These are phyloP conservation scores for Suhomyces coccinellae DNA, from an alignment of 1,139 yeast species.

Conservation along the genomic window DNA sequence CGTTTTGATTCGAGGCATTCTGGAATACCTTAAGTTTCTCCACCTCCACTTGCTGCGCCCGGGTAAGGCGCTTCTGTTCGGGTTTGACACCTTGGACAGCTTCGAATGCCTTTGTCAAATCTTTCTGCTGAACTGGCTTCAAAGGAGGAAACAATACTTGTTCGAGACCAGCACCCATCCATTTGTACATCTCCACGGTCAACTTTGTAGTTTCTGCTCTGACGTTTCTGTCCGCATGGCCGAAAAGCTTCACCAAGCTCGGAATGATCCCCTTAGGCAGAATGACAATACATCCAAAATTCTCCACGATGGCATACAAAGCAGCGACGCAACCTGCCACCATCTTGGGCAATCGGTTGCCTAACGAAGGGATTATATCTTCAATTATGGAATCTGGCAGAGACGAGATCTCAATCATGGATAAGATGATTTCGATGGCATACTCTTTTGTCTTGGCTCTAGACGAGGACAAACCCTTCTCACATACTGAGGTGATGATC, in stretches of 20 bases:
- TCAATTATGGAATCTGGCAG: slow-evolving; percentile 68
- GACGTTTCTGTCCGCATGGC: slow-evolving; percentile 85
- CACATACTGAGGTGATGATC: slow-evolving; percentile 63
- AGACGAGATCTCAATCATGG: slow-evolving; percentile 62
- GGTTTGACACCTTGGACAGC: slow-evolving; percentile 46
- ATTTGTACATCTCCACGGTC: slow-evolving; percentile 68
- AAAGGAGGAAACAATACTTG: slow-evolving; percentile 63
- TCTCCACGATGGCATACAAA: slow-evolving; percentile 53
- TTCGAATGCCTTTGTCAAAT: slow-evolving; percentile 68
- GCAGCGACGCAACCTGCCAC: slow-evolving; percentile 69
- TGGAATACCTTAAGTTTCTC: slow-evolving; percentile 15
- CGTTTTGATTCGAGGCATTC: slow-evolving; percentile 18
- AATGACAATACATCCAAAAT: slow-evolving; percentile 73
- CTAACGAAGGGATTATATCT: slow-evolving; percentile 59
- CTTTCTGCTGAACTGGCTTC: slow-evolving; percentile 92
- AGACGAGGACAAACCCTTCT: slow-evolving; percentile 75
- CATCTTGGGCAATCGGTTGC: slow-evolving; percentile 73
- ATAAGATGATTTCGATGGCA: slow-evolving; percentile 60
- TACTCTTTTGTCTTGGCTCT: slow-evolving; percentile 74
- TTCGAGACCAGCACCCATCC: slow-evolving; percentile 72
- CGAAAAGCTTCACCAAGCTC: slow-evolving; percentile 66
- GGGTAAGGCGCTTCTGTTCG: slow-evolving; percentile 57
- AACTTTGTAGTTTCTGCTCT: slow-evolving; percentile 75
- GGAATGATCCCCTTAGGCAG: slow-evolving; percentile 60
- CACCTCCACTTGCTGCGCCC: slow-evolving; percentile 43